Evolutionary conservation across 495 filamentous ascomycete genomes (phyloP), one percentile per base, ranked within the genome.

Genomic region (Annulohypoxylon bovei): DNA sequence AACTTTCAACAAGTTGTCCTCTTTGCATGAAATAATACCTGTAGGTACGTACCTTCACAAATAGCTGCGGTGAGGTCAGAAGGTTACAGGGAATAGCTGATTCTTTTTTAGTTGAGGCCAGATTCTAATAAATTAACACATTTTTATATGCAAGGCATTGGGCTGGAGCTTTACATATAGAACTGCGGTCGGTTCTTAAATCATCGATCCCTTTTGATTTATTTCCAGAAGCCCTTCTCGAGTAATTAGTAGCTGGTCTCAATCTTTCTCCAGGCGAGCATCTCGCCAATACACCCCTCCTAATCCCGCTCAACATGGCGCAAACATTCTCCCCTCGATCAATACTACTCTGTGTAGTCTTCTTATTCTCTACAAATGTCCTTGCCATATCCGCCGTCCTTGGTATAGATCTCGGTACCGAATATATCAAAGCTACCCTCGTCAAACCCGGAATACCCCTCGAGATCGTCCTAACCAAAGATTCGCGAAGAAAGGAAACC

Each of bases 391-490:
- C 91, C 39, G 91, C 91, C 44, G 94, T 99, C 47, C 83, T 99
- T 18, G 95, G 95, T 37, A 85, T 99, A 69, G 95, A 99, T 81
- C 85, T 99, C 11, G 95, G 95, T 55, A 98, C 97, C 47, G 93
- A 97, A 81, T 98, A 97, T 81, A 90, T 99, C 77, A 99, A 98
- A 85, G 95, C 95, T 14, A 89, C 93, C 2, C 88, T 98, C 28
- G 95, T 99, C 65, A 99, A 99, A 79, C 96, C 96, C 2, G 95
- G 95, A 66, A 97, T 98, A 62, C 96, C 96, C 9, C 93, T 98
- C 78, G 96, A 98, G 75, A 98, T 99, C 70, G 94, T 99, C 76
- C 87, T 97, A 59, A 97, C 93, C n/a, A 98, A 98, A 78, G 95
- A 99, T 80, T 98, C 95, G 35, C 92, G 96, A 78, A 91, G 95